Evolutionary conservation across 2,329 filamentous ascomycete species (phyloP), one percentile per base, ranked within the genome.

Genomic region (Trichoderma polysporum): DNA sequence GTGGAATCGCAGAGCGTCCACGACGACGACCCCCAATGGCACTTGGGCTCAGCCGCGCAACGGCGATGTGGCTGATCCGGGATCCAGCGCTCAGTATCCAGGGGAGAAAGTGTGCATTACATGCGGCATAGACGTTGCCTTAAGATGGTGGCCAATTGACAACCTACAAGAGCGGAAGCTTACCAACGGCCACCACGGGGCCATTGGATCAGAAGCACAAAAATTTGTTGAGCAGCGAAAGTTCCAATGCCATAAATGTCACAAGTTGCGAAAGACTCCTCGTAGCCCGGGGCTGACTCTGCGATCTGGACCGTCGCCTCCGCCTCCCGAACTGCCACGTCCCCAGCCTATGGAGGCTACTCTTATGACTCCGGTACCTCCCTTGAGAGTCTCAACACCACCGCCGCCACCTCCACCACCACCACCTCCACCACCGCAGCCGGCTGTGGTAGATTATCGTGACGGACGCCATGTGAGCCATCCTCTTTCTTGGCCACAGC

Each of bases 241-340:
- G 69, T 90, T 87, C 70, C 90, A 93, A 76, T 94, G 91, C 73
- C 91, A 94, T 78, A 91, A 92, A 76, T 94, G 91, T 74, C 84
- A 82, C 70, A 89, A 86, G 74, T 76, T 78, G 33, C 84, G 84
- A 66, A 82, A 81, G 29, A 80, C 83, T 62, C 62, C 59, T 45
- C 67, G 49, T 19, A 61, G 57, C 7, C 67, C 63, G 19, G 35
- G 41, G 33, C 29, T 64, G 22, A 56, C 59, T 41, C 27, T 58
- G 33, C 19, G 56, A 52, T 29, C 47, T 19, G 49, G 60, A 9
- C 54, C 66, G 22, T 65, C 66, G 25, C 59, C 66, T 50, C 61
- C 66, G 4, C 60, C 49, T 7, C 22, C 66, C 29, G 60, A 64
- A 27, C 60, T 63, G 12, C 22, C 66, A 39, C 67, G 67, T 33